Conservation (phyloP, 495 filamentous ascomycete species). For the Haplographium delicatum region DNA sequence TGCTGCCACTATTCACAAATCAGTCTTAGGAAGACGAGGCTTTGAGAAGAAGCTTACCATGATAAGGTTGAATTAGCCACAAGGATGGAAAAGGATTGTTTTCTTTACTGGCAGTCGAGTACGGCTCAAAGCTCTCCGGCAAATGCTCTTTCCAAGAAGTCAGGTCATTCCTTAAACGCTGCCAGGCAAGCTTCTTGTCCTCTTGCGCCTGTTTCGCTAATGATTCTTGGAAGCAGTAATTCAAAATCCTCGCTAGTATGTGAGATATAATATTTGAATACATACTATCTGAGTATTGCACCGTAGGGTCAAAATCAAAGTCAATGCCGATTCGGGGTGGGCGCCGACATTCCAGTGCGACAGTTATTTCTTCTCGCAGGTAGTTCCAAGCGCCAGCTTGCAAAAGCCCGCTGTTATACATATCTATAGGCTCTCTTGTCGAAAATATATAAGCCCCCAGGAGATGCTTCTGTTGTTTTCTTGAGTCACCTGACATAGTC, state of each 20-base stretch:
- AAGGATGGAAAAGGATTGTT: background rate
- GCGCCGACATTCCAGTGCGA: constrained; percentile 25
- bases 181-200: background rate
- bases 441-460: constrained; percentile 29
- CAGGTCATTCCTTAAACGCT: background rate
- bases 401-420: constrained; percentile 10
- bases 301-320: constrained; percentile 23
- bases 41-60: background rate
- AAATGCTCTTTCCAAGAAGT: background rate
- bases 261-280: background rate
- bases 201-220: background rate
- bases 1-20: background rate
- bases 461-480: constrained; percentile 9
- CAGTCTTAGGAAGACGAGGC: no score
- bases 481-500: constrained; percentile 23
- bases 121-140: background rate
- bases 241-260: constrained; percentile 1
- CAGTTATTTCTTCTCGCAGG: constrained; percentile 32
- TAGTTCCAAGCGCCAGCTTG: constrained; percentile 32
- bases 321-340: constrained; percentile 20
- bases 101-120: background rate
- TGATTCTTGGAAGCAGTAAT: background rate
- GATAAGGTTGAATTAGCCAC: background rate
- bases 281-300: background rate
- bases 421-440: constrained; percentile 15